phyloP scores from a whole-genome alignment of 768 basidiomycete species.

The Porphyrellus cyaneotinctus region DNA sequence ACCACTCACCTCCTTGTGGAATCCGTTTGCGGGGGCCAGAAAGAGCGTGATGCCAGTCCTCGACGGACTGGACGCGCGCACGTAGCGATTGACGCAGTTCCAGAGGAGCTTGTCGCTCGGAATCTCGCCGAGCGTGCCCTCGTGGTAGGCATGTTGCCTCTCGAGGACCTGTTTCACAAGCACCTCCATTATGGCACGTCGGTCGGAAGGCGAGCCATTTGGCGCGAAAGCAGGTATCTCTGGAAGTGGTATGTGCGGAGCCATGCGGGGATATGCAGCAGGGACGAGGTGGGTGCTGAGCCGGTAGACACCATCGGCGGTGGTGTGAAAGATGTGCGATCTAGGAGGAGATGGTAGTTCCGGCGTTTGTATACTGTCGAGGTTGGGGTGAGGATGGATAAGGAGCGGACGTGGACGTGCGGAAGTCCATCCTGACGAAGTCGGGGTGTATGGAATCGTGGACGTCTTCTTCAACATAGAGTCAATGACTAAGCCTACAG shows the following conservation, averaged over 20 bases:
- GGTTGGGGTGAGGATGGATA: constrained; percentile 11
- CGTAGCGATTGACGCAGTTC: constrained; percentile 72
- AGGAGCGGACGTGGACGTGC: constrained; percentile 23
- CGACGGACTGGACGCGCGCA: constrained; percentile 16
- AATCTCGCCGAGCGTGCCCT: constrained; percentile 14
- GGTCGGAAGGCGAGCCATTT: not conserved
- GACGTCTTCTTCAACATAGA: not conserved
- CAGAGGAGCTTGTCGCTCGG: constrained; percentile 45
- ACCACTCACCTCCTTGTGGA: constrained; percentile 74
- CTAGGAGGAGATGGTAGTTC: constrained; percentile 21
- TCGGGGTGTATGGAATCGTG: constrained; percentile 19
- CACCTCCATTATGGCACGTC: constrained; percentile 6
- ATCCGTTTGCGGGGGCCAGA: constrained; percentile 81
- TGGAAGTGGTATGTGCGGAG: constrained; percentile 22
- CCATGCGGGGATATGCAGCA: constrained; percentile 25
- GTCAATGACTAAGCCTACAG: no score
- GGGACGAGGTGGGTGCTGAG: constrained; percentile 31
- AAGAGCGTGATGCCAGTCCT: constrained; percentile 54
- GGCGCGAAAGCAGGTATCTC: constrained; percentile 13
- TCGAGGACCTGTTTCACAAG: constrained; percentile 20
- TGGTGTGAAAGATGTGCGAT: constrained; percentile 17
- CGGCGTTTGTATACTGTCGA: constrained; percentile 8
- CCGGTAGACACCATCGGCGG: constrained; percentile 13
- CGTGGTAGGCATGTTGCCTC: constrained; percentile 9
- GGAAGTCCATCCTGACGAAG: constrained; percentile 15